A percentile compares a stretch with the other conserved stretches of the same genome.
These are phyloP conservation scores for Harrya chromipes DNA, from an alignment of 768 basidiomycete genomes.

Conservation along the genomic window DNA sequence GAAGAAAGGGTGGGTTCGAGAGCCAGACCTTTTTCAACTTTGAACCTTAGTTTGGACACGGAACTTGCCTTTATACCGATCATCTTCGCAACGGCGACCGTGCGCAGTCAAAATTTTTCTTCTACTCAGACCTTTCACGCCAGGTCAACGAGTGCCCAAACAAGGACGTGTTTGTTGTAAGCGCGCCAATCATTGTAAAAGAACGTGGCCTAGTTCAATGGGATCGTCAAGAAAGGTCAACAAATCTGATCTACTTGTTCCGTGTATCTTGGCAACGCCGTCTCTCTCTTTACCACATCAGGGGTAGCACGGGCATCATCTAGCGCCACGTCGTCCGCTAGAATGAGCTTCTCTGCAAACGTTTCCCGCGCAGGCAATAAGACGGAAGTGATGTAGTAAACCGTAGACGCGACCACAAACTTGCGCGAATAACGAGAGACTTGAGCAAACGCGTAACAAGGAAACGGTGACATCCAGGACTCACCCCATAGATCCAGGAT, in stretches of 20 bases:
- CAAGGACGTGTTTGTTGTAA: not conserved
- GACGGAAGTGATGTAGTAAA: constrained; percentile 27
- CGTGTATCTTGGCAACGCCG: not conserved
- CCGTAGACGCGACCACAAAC: constrained; percentile 24
- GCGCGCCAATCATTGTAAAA: not conserved
- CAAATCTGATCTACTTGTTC: constrained; percentile 3
- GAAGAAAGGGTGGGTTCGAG: no score
- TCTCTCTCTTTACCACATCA: not conserved
- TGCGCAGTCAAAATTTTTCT: not conserved
- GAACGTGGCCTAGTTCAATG: not conserved
- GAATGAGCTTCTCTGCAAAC: constrained; percentile 25
- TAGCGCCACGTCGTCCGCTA: constrained; percentile 13
- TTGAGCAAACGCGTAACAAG: not conserved
- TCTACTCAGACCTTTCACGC: not conserved
- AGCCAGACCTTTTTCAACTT: no score
- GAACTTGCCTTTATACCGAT: not conserved
- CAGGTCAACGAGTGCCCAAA: not conserved
- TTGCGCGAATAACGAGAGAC: not conserved
- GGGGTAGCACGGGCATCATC: not conserved
- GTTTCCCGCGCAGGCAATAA: constrained; percentile 26
- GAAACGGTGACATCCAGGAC: constrained; percentile 18
- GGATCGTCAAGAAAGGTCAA: constrained; percentile 4
- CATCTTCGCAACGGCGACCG: constrained; percentile 15
- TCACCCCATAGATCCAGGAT: constrained; percentile 73
- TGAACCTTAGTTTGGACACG: no score